Evolutionary conservation across 495 filamentous ascomycete species (phyloP).

Genomic region (Tuber calosporum): DNA sequence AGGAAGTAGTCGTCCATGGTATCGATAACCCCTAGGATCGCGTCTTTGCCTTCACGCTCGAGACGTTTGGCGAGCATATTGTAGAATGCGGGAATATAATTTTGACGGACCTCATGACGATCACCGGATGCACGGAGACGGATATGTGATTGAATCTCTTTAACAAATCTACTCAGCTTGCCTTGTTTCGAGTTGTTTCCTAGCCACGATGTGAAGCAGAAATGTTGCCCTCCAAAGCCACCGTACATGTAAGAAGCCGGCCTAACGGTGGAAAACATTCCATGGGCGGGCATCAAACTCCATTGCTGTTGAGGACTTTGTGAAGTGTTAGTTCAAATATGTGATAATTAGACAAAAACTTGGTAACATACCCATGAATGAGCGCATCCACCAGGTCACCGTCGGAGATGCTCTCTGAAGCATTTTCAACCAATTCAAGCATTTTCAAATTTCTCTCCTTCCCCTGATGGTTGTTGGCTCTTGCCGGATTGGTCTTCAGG

Average conservation of each 20-base stretch:
- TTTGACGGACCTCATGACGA: constrained; percentile 84
- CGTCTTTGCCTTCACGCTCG: constrained; percentile 64
- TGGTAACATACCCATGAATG: constrained; percentile 64
- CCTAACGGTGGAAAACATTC: constrained; percentile 88
- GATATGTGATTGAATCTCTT: constrained; percentile 97
- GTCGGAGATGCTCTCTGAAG: constrained; percentile 91
- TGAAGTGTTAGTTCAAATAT: neutral
- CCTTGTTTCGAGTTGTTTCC: constrained; percentile 86
- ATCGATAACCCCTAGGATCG: constrained; percentile 66
- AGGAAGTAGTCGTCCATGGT: constrained; percentile 97
- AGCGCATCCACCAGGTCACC: constrained; percentile 94
- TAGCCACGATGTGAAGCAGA: constrained; percentile 75
- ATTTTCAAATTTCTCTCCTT: constrained; percentile 66
- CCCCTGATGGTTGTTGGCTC: constrained; percentile 52
- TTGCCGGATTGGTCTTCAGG: constrained; percentile 66
- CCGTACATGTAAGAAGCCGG: constrained; percentile 88
- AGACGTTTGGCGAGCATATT: constrained; percentile 65
- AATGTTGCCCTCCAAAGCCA: constrained; percentile 28
- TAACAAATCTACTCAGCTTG: constrained; percentile 76
- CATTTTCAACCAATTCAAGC: constrained; percentile 75
- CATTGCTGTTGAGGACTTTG: constrained; percentile 78
- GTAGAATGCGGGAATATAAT: constrained; percentile 90
- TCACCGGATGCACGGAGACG: constrained; percentile 86
- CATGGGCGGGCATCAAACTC: constrained; percentile 95
- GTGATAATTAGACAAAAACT: neutral